Evolutionary conservation across 2,329 filamentous ascomycete genomes (phyloP).

Genomic region (Aspergillus ustus): DNA sequence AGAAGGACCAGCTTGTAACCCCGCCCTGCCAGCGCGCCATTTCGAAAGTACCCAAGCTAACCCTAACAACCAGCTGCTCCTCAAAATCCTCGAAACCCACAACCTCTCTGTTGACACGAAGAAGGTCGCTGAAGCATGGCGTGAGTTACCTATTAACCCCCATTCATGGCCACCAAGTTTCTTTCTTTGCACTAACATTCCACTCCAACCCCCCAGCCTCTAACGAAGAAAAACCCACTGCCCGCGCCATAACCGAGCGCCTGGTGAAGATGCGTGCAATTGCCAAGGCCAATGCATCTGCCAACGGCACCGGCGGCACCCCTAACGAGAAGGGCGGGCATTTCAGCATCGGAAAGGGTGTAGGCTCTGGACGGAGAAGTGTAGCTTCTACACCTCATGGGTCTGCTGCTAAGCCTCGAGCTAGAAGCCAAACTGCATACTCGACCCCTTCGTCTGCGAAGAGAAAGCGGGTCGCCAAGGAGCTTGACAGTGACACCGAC

Average conservation of each 20-base stretch:
- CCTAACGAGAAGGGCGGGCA: slow-evolving; percentile 14
- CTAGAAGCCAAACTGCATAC: neutral
- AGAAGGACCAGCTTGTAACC: slow-evolving; percentile 42
- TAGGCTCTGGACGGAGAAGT: slow-evolving; percentile 9
- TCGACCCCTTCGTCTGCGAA: slow-evolving; percentile 24
- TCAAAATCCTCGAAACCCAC: slow-evolving; percentile 48
- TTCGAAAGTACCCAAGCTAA: neutral
- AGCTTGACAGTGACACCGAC: neutral
- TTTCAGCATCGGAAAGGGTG: slow-evolving; percentile 24
- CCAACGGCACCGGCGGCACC: neutral
- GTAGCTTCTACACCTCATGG: slow-evolving; percentile 20
- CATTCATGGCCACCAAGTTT: no score
- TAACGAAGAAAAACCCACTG: slow-evolving; percentile 36
- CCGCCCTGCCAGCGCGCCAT: neutral
- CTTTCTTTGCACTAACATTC: neutral
- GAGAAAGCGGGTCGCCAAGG: slow-evolving; percentile 17
- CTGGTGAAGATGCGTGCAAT: slow-evolving; percentile 40
- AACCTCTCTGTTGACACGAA: slow-evolving; percentile 40
- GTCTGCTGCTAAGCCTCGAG: neutral
- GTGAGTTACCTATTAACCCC: slow-evolving; percentile 34
- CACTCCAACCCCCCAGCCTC: slow-evolving; percentile 20
- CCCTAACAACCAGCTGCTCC: slow-evolving; percentile 37
- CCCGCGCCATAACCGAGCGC: slow-evolving; percentile 46
- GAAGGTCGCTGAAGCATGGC: slow-evolving; percentile 44
- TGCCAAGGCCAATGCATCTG: slow-evolving; percentile 16